These are phyloP conservation scores for Abeoforma whisleri DNA, from an alignment of 78 protist genomes.

Conservation along the genomic window DNA sequence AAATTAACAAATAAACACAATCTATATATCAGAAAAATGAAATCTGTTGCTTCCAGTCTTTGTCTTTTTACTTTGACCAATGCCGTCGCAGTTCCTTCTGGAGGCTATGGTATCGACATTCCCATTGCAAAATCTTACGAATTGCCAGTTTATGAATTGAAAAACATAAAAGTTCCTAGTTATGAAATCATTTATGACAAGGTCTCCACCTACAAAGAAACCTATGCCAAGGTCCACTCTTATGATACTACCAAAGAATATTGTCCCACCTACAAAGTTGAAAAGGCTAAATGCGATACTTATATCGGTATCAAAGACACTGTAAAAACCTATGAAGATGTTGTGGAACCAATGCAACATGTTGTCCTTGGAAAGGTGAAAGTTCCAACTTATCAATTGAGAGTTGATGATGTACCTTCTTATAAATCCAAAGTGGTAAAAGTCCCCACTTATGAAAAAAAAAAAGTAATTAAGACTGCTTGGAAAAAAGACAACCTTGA, in stretches of 20 bases:
- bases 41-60: too few relatives aligned
- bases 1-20: too few relatives aligned
- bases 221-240: background rate
- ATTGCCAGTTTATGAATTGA: background rate
- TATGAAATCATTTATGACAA: background rate
- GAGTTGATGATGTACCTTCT: too few relatives aligned
- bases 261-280: background rate
- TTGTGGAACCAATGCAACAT: background rate
- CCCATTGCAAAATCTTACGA: background rate
- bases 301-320: background rate
- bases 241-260: background rate
- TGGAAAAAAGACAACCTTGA: background rate
- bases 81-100: too few relatives aligned
- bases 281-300: background rate
- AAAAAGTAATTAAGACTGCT: background rate
- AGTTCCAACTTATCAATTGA: background rate
- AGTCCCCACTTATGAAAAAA: background rate
- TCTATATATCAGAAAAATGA: too few relatives aligned
- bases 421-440: background rate
- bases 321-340: background rate
- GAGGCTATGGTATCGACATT: too few relatives aligned
- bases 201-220: background rate
- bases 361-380: background rate
- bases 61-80: too few relatives aligned
- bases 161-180: background rate